Base-by-base conservation (phyloP, 345 rosid species). In the Brassica rapa region DNA sequence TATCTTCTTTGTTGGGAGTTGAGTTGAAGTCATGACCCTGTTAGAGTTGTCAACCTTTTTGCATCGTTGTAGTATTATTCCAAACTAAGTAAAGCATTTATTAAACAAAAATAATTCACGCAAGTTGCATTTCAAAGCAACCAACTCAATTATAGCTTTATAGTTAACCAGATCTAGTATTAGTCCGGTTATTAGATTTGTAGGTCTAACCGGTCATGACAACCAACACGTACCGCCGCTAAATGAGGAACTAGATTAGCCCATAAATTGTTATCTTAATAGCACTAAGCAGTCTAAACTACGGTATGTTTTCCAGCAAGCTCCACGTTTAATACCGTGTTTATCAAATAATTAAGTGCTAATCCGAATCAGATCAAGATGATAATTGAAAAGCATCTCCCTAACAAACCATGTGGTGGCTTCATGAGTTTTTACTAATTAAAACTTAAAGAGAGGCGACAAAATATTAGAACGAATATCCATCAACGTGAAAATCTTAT, bases 381-480 rank as follows among this genome's bases (percentile, higher is more conserved):
- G 46, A 75, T 75, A 70, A 80, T 75, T 75, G 80, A 70, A 75
- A 70, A 60, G 80, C 56, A 75, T 75, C 75, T 71, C 76, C 37
- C 69, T 75, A 75, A 75, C 76, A 66, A 80, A 75, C 83, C 83
- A 75, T 80, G 83, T 80, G 83, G 72, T 75, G 76, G 76, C 63
- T 41, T 62, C 64, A 24, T 37, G 14, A n/a, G 75, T 62, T 74
- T 37, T 69, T 12, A 71, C 69, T 71, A 66, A 75, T 65, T 64
- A 80, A 33, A 33, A 53, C 66, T 74, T 68, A 55, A 46, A 37
- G 39, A 53, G 61, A 68, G 62, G 15, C 68, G 70, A 75, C 68
- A 66, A 66, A 64, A 65, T 59, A 57, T 75, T 14, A 24, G 8
- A 70, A 71, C 65, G 68, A 80, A 80, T 49, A 51, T 80, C 83